Evolutionary conservation across 2,329 filamentous ascomycete species (phyloP), one percentile per base, ranked within the genome.

Genomic region (Fusarium sambucinum): DNA sequence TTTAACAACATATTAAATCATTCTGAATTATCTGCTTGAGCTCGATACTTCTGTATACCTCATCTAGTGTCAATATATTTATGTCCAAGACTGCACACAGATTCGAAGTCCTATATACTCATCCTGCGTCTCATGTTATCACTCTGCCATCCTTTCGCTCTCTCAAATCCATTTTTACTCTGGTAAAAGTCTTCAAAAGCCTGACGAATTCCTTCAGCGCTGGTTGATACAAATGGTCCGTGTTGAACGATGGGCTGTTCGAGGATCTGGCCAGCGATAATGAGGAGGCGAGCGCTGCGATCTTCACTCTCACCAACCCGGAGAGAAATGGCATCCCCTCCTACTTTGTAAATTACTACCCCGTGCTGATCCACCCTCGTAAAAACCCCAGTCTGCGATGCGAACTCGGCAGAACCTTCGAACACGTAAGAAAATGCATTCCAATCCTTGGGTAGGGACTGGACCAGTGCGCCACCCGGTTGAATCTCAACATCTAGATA

Each of bases 201-300:
- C 27, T 56, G 54, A 6, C 32, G 44, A 16, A 56, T 50, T 11
- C 45, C 54, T 50, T 56, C 45, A 16, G 27, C 2, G 17, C 29
- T 56, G 5, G 54, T 56, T n/a, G 37, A 50, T 12, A 56, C 54
- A 35, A 56, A 56, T 2, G 54, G 44, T 19, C 54, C 54, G 32
- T 56, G 54, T 16, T 56, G 54, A 44, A 56, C 45, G n/a, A 56
- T 50, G 12, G 54, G 54, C 25, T 56, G 54, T 8, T 56, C 35
- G 5, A 56, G 32, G 12, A 56, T 50, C 29, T 56, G 27, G 29
- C 54, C 54, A 5, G 54, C 54, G 35, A 56, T 50, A 13, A 56
- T 33, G 5, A 56, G 45, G 40, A 56, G 27, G 21, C 37, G 37
- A 27, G 44, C 54, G 29, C 45, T 29, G 19, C 25, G 19, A 29